Percentiles rank a stretch among this genome's conserved stretches.
Conservation (phyloP, 208 protist genomes). For the Acanthamoeba healyi region DNA sequence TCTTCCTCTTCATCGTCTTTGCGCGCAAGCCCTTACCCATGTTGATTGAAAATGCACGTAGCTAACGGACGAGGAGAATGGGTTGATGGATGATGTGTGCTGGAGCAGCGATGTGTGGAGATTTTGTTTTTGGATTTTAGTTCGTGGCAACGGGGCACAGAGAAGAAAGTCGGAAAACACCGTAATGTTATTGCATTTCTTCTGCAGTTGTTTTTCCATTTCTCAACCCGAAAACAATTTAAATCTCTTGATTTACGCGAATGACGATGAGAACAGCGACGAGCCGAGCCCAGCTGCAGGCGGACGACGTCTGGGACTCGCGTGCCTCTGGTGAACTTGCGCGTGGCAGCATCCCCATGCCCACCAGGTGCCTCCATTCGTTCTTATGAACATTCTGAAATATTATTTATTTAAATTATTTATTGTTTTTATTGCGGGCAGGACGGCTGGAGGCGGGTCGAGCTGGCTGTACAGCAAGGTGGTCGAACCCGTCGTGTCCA, state of each 20-base stretch:
- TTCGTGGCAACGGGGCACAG: too few relatives aligned
- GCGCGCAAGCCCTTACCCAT: slow-evolving; percentile 46
- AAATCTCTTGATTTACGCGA: background rate
- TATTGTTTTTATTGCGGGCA: background rate
- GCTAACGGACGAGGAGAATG: background rate
- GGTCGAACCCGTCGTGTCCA: background rate
- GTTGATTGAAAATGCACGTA: background rate
- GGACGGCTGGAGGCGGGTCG: background rate
- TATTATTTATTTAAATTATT: background rate
- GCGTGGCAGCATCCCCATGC: background rate
- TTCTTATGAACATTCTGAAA: background rate
- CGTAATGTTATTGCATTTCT: background rate
- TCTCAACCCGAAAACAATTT: background rate
- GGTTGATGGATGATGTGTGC: background rate
- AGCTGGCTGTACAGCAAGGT: slow-evolving; percentile 2
- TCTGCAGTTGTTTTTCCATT: background rate
- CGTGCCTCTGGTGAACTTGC: background rate
- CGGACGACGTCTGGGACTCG: slow-evolving; percentile 49
- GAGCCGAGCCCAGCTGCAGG: slow-evolving; percentile 6
- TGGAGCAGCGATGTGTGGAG: background rate
- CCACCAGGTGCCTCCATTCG: background rate
- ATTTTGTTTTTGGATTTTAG: background rate
- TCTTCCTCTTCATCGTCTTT: slow-evolving; percentile 52
- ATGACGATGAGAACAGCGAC: slow-evolving; percentile 36
- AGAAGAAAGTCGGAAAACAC: slow-evolving; percentile 21